Base-by-base conservation (phyloP, 495 filamentous ascomycete genomes). In the Daldinia concentrica region DNA sequence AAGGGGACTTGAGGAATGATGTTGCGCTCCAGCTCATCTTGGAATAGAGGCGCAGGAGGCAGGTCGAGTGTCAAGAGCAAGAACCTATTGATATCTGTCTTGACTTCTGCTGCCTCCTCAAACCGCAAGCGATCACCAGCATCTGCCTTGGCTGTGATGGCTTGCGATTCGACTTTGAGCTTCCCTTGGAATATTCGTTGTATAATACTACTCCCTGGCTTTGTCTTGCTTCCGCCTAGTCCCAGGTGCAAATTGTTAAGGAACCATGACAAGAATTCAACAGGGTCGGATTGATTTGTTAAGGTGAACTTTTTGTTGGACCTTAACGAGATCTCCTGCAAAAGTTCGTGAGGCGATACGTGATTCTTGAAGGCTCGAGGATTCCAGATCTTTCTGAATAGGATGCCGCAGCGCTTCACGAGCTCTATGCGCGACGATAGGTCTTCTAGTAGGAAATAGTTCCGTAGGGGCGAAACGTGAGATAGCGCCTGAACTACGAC, bases 311-410 rank as follows among this genome's bases (percentile, higher is more conserved):
- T 91, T 79, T 98, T 98, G 68, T 90, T 92, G 29, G 94, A 97
- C 41, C 88, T 89, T 22, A 97, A 82, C 12, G 94, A 92, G 71
- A 99, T 90, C 80, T 98, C 95, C 77, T 98, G 95, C 2, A 99
- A 87, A 15, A 99, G 87, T 74, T 99, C 95, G 82, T 99, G 95
- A 0, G 95, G 95, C 7, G 95, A 98, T 41, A 99, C 95, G 80
- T 99, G 95, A 11, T 90, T 90, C 79, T 97, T 95, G 86, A 99
- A 99, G 41, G 95, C 95, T 69, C 92, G 91, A 6, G 94, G 92
- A 70, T 99, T 99, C 95, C 95, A 99, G 64, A 99, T 91, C 82
- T 99, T 99, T 69, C 95, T 92, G 56, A 97, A 90, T 52, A 99
- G 86, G 51, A 94, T 95, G 43, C 91, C 91, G 72, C 95, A 93